phyloP scores from a whole-genome alignment of 1,139 yeast genomes.

The Geotrichum histeridarum region DNA sequence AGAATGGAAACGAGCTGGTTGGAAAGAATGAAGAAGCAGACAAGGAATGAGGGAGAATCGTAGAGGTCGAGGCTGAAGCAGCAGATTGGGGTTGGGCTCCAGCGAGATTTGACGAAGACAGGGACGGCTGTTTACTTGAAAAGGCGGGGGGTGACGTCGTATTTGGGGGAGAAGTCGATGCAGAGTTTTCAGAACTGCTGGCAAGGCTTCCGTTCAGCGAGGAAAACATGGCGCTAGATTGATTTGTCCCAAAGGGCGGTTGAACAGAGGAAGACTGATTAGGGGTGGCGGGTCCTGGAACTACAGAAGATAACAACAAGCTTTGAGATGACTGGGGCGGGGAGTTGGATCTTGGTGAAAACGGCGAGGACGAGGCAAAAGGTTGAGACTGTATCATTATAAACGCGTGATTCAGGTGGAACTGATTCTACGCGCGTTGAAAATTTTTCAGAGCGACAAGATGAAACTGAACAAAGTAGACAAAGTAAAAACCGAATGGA shows the following conservation, averaged over 20 bases:
- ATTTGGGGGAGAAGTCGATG: constrained; percentile 8
- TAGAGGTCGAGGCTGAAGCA: not conserved
- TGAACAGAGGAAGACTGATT: not conserved
- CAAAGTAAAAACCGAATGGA: no score
- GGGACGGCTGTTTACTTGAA: constrained; percentile 4
- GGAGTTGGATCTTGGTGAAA: constrained; percentile 13
- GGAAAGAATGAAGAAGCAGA: constrained; percentile 19
- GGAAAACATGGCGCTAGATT: constrained; percentile 10
- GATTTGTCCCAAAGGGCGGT: constrained; percentile 11
- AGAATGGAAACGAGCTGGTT: constrained; percentile 16
- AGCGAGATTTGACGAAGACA: constrained; percentile 5
- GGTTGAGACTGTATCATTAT: constrained; percentile 17
- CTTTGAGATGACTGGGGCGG: constrained; percentile 7
- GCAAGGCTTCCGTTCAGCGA: constrained; percentile 7
- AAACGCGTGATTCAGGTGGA: constrained; percentile 6
- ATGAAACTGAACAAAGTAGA: not conserved
- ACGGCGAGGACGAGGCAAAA: constrained; percentile 10
- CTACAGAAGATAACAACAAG: constrained; percentile 1
- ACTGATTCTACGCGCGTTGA: not conserved
- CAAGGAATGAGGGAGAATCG: constrained; percentile 8
- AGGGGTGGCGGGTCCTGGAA: not conserved
- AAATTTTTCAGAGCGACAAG: not conserved
- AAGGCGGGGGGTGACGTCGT: constrained; percentile 11
- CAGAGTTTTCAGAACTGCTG: constrained; percentile 8
- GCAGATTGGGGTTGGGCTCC: not conserved